A percentile compares a stretch with the other conserved stretches of the same genome.
Evolutionary conservation across 768 basidiomycete species (phyloP).

Genomic region (Auricularia sp.): DNA sequence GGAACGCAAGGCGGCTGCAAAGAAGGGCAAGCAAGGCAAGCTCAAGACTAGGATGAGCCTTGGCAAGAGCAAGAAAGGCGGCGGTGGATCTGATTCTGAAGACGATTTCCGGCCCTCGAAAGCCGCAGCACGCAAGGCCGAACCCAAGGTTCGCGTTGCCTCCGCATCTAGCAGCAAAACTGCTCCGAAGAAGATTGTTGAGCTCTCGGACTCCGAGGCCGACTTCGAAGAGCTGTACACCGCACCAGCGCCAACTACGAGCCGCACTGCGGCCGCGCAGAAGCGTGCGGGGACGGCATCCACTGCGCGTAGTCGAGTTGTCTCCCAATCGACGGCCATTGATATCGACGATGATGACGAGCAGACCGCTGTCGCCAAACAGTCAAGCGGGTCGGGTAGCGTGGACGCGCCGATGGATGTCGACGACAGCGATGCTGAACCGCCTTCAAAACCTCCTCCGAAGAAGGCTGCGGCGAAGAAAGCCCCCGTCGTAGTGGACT

Average conservation of each 20-base stretch:
- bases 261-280: constrained; percentile 30
- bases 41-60: constrained; percentile 46
- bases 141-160: constrained; percentile 22
- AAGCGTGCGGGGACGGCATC: neutral
- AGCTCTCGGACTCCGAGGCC: constrained; percentile 12
- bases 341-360: constrained; percentile 39
- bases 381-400: constrained; percentile 3
- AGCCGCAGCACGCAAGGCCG: constrained; percentile 25
- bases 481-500: constrained; percentile 5
- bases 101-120: constrained; percentile 49
- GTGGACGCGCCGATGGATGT: neutral
- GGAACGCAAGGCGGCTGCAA: constrained; percentile 40
- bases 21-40: constrained; percentile 47
- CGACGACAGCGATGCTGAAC: constrained; percentile 8
- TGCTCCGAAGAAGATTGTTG: constrained; percentile 33
- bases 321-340: constrained; percentile 28
- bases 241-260: constrained; percentile 6
- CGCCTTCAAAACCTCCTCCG: constrained; percentile 16
- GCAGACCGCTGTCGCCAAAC: constrained; percentile 12
- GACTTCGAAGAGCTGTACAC: constrained; percentile 8
- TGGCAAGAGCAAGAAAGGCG: constrained; percentile 27
- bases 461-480: constrained; percentile 6
- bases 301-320: neutral
- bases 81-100: constrained; percentile 29
- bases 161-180: constrained; percentile 20